Conservation (phyloP, 2,329 filamentous ascomycete species). For the Aspergillus nomiae region DNA sequence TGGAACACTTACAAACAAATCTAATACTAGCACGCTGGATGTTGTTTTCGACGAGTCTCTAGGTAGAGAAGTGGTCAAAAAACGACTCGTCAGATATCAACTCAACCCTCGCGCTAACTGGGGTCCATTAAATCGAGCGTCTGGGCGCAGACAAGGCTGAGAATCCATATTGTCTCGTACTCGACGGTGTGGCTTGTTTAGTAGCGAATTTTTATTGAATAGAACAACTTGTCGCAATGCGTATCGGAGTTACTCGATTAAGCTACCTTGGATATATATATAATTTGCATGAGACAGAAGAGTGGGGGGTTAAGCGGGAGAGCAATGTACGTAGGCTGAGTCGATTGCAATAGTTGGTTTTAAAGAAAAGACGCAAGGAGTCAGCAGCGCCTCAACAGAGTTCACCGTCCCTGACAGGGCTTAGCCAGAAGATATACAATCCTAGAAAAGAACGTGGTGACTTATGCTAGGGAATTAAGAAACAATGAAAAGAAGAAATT, state of each 20-base stretch:
- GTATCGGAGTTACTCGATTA: not conserved
- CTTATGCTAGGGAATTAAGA: not conserved
- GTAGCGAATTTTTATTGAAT: not conserved
- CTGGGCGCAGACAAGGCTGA: conserved; percentile 16
- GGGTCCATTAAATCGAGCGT: conserved; percentile 72
- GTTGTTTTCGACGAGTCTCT: conserved; percentile 80
- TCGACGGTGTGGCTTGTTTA: not conserved
- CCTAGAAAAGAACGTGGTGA: not conserved
- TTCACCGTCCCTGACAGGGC: not conserved
- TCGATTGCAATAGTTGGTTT: not conserved
- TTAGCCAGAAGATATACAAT: not conserved
- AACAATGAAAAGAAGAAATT: not conserved
- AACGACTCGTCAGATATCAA: conserved; percentile 82
- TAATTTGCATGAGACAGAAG: not conserved
- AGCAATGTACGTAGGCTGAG: not conserved
- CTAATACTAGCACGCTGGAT: conserved; percentile 46
- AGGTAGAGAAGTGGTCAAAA: conserved; percentile 67
- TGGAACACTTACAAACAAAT: not conserved
- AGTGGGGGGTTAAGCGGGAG: not conserved
- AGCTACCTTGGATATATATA: not conserved
- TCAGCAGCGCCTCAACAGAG: not conserved
- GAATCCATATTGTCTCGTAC: not conserved
- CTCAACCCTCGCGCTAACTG: conserved; percentile 88
- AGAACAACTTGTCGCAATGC: not conserved
- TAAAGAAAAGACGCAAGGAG: not conserved